These are phyloP conservation scores for Metschnikowia sp. DNA, from an alignment of 805 yeast genomes.

Conservation along the genomic window DNA sequence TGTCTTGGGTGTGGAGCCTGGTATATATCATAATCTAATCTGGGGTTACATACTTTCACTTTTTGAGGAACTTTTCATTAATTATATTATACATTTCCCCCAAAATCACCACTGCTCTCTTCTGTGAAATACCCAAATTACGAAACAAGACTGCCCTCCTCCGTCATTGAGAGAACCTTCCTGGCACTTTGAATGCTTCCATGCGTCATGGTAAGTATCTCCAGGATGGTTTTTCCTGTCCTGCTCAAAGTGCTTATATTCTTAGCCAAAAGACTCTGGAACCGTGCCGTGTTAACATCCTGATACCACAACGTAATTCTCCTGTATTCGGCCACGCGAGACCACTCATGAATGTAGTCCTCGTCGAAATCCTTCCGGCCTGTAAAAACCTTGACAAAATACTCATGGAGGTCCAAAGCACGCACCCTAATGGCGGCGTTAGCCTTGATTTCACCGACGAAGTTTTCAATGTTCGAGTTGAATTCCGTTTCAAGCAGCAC, in stretches of 20 bases:
- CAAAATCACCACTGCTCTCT: too few species aligned
- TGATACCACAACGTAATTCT: slow-evolving; percentile 2
- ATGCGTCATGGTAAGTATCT: neutral
- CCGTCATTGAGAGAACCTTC: neutral
- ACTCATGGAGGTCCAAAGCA: slow-evolving; percentile 2
- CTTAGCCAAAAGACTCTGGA: slow-evolving; percentile 1
- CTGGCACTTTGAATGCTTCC: neutral
- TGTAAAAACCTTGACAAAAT: neutral
- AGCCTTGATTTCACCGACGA: neutral
- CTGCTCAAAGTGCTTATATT: neutral
- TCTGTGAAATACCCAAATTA: too few species aligned
- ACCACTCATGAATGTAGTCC: neutral
- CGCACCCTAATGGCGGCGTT: neutral
- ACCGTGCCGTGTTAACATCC: neutral
- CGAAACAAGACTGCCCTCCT: too few species aligned
- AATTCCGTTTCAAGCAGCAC: neutral
- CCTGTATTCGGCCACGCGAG: slow-evolving; percentile 3
- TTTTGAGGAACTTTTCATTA: too few species aligned
- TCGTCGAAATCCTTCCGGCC: neutral
- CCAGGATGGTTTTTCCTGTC: neutral
- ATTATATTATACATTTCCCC: too few species aligned
- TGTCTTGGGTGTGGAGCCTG: too few species aligned
- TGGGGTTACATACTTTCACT: too few species aligned
- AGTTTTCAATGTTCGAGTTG: neutral
- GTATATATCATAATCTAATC: too few species aligned